phyloP scores from a whole-genome alignment of 2,329 filamentous ascomycete species.

The Colletotrichum melonis region DNA sequence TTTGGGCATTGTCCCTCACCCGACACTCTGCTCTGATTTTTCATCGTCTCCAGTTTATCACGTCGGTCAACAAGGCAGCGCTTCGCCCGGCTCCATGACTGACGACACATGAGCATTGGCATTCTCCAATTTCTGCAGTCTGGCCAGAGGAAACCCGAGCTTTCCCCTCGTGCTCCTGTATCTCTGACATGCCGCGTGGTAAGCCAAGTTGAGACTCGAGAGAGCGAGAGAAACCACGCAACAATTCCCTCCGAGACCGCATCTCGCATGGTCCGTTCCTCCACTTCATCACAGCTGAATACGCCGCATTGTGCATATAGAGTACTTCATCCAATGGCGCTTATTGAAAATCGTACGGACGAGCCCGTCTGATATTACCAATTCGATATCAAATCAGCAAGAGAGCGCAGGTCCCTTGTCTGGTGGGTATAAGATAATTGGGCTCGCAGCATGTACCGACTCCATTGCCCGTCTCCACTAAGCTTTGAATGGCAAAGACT shows the following conservation, averaged over 20 bases:
- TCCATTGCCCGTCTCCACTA: slow-evolving; percentile 29
- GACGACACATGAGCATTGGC: slow-evolving; percentile 27
- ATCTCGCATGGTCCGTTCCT: slow-evolving; percentile 7
- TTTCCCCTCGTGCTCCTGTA: slow-evolving; percentile 4
- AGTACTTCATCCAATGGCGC: slow-evolving; percentile 13
- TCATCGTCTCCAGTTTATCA: slow-evolving; percentile 30
- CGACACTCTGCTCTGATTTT: slow-evolving; percentile 31
- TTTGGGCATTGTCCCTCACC: background rate
- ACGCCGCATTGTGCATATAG: background rate
- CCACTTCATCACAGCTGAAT: background rate
- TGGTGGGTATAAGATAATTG: slow-evolving; percentile 27
- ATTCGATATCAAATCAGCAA: slow-evolving; percentile 15
- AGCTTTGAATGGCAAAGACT: slow-evolving; percentile 37
- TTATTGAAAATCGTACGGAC: slow-evolving; percentile 5
- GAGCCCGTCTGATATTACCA: background rate
- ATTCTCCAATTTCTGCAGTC: slow-evolving; percentile 15
- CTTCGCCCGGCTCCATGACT: slow-evolving; percentile 21
- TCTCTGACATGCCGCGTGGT: background rate
- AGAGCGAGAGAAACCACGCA: slow-evolving; percentile 7
- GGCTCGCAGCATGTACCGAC: slow-evolving; percentile 20
- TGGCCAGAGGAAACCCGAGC: slow-evolving; percentile 2
- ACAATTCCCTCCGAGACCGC: slow-evolving; percentile 16
- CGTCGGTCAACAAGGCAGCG: slow-evolving; percentile 23
- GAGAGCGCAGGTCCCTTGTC: background rate
- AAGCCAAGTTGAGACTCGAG: background rate